A percentile compares a stretch with the other conserved stretches of the same genome.
Conservation (phyloP, 2,329 filamentous ascomycete species). For the Phialophora expanda region DNA sequence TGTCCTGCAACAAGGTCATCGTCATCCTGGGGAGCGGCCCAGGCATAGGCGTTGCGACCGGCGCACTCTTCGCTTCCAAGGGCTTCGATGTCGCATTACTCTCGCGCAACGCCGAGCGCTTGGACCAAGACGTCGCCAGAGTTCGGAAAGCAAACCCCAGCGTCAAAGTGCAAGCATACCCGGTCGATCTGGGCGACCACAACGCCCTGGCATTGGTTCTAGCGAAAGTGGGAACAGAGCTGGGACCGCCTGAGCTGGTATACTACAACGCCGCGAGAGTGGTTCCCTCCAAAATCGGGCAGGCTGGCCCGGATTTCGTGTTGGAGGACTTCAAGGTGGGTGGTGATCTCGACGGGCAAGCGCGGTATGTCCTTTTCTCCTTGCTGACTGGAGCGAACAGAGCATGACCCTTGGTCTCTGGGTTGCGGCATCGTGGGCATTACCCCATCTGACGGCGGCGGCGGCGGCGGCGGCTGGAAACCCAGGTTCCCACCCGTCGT, state of each 20-base stretch:
- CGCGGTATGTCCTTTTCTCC: not conserved
- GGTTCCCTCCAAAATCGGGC: constrained; percentile 20
- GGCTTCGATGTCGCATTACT: constrained; percentile 31
- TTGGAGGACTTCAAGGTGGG: constrained; percentile 32
- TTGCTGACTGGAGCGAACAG: constrained; percentile 13
- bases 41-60: constrained; percentile 29
- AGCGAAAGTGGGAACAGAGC: constrained; percentile 20
- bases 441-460: constrained; percentile 23
- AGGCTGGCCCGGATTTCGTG: constrained; percentile 19
- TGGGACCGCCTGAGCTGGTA: constrained; percentile 30
- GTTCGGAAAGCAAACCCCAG: constrained; percentile 15
- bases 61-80: constrained; percentile 23
- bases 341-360: not conserved
- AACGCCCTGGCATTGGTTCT: constrained; percentile 19
- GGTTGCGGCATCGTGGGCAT: constrained; percentile 29
- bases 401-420: constrained; percentile 31
- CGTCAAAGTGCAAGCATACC: constrained; percentile 25
- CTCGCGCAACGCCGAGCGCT: constrained; percentile 24
- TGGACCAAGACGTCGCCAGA: constrained; percentile 24
- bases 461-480: constrained; percentile 13
- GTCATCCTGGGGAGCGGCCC: constrained; percentile 31
- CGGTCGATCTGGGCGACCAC: constrained; percentile 29
- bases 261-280: constrained; percentile 33
- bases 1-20: constrained; percentile 23
- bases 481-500: constrained; percentile 24